A percentile compares a stretch with the other conserved stretches of the same genome.
phyloP scores from a whole-genome alignment of 78 protist species.

The Polysphondylium violaceum region DNA sequence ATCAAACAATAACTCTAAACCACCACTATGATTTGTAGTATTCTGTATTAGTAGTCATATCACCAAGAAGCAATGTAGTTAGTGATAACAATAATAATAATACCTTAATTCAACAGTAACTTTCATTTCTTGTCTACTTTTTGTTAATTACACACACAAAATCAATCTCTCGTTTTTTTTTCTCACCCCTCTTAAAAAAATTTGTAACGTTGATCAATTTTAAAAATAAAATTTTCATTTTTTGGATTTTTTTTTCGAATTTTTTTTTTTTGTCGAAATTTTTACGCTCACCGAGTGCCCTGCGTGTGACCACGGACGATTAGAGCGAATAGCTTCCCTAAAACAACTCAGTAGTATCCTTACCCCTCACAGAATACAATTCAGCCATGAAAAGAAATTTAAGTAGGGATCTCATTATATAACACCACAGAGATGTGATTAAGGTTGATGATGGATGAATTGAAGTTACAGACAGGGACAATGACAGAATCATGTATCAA shows the following conservation, averaged over 20 bases:
- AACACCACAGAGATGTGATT: too few relatives aligned
- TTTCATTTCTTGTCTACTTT: slow-evolving; percentile 24
- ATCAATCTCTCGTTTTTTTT: background rate
- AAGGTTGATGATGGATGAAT: too few relatives aligned
- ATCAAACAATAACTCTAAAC: slow-evolving; percentile 84
- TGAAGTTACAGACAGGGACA: too few relatives aligned
- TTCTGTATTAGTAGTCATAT: too few relatives aligned
- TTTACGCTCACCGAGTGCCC: too few relatives aligned
- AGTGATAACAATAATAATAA: too few relatives aligned
- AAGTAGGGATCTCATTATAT: slow-evolving; percentile 46
- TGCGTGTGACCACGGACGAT: too few relatives aligned
- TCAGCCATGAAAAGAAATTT: slow-evolving; percentile 47
- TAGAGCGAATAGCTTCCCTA: too few relatives aligned
- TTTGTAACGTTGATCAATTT: too few relatives aligned
- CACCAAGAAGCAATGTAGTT: too few relatives aligned
- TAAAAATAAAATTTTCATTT: slow-evolving; percentile 4
- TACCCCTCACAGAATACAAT: too few relatives aligned
- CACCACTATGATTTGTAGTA: slow-evolving; percentile 90
- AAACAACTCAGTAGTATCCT: slow-evolving; percentile 3
- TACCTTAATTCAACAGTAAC: slow-evolving; percentile 56
- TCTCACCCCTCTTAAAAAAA: background rate
- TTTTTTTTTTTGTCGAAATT: slow-evolving; percentile 1
- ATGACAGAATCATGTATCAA: too few relatives aligned
- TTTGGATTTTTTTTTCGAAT: background rate
- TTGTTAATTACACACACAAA: background rate